Conservation (phyloP, 768 basidiomycete genomes). For the Vararia minispora region DNA sequence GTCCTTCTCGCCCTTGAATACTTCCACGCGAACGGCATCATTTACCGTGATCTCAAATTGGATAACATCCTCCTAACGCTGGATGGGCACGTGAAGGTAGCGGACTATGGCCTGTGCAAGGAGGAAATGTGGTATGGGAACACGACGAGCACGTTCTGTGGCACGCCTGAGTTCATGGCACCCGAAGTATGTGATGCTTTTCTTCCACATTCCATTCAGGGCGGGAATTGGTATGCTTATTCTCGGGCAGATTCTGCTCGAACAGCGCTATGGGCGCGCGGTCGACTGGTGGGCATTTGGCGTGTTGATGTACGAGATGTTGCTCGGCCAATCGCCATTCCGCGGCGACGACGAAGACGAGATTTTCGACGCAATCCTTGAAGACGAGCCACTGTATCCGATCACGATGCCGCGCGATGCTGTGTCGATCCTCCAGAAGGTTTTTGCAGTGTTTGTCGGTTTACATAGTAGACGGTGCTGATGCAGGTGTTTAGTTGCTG, state of each 20-base stretch:
- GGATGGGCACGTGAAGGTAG: slow-evolving; percentile 97
- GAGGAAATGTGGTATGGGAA: slow-evolving; percentile 97
- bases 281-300: slow-evolving; percentile 99
- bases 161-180: slow-evolving; percentile 99
- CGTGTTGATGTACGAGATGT: slow-evolving; percentile 97
- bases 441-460: slow-evolving; percentile 20
- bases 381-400: slow-evolving; percentile 96
- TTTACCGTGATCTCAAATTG: slow-evolving; percentile 95
- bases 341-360: slow-evolving; percentile 99
- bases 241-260: slow-evolving; percentile 75
- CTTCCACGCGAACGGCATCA: slow-evolving; percentile 98
- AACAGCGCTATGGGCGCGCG: slow-evolving; percentile 96
- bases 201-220: background rate
- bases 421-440: slow-evolving; percentile 91
- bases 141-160: slow-evolving; percentile 98
- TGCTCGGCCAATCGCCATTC: slow-evolving; percentile 98
- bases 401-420: slow-evolving; percentile 99
- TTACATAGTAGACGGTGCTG: slow-evolving; percentile 3
- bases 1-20: slow-evolving; percentile 94
- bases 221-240: too few species aligned
- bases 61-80: slow-evolving; percentile 96
- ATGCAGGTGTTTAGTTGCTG: slow-evolving; percentile 51
- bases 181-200: slow-evolving; percentile 63
- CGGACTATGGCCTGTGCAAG: slow-evolving; percentile 98
- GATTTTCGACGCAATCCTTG: slow-evolving; percentile 97